Evolutionary conservation across 345 rosid genomes (phyloP), one percentile per base, ranked within the genome.

Genomic region (Nasturtium officinale): DNA sequence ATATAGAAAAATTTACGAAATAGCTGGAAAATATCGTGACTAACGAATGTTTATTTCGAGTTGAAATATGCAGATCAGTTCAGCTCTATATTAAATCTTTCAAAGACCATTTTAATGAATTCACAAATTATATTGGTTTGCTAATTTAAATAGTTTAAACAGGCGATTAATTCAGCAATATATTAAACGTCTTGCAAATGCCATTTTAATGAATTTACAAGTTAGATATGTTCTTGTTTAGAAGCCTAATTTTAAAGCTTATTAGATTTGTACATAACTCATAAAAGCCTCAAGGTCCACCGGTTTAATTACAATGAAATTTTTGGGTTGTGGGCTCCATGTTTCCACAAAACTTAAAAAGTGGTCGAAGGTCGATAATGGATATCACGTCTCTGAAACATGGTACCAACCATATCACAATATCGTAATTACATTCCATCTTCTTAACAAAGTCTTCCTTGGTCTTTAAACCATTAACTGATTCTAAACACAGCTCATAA

Each of bases 341-440:
- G 74, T 75, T 78, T 70, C 16, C 25, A 43, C 17, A 74, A 59
- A 48, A 28, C 48, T 33, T 42, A 4, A 42, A 51, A 57, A 25
- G 13, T 66, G 28, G 51, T 64, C 25, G 25, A 23, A 1, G 25
- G 25, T n/a, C 0, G 3, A 23, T 71, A 67, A 18, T 78, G 77
- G 81, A 53, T 64, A 54, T 63, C 74, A 78, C 74, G 74, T 73
- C 71, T 32, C 46, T 51, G 61, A 62, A 77, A 65, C 80, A 77
- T 77, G 80, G 32, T 40, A 77, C 72, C 80, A 65, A 77, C 80
- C 37, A 76, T 69, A 76, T 60, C 75, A 45, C 0, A 60, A 21
- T 58, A 38, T 58, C 60, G 23, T 50, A 21, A 45, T 67, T 67
- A 21, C 25, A 35, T 56, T 4, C 23, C 56, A 38, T 67, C 69